phyloP scores from a whole-genome alignment of 768 basidiomycete genomes.

The Paxillus involutus region DNA sequence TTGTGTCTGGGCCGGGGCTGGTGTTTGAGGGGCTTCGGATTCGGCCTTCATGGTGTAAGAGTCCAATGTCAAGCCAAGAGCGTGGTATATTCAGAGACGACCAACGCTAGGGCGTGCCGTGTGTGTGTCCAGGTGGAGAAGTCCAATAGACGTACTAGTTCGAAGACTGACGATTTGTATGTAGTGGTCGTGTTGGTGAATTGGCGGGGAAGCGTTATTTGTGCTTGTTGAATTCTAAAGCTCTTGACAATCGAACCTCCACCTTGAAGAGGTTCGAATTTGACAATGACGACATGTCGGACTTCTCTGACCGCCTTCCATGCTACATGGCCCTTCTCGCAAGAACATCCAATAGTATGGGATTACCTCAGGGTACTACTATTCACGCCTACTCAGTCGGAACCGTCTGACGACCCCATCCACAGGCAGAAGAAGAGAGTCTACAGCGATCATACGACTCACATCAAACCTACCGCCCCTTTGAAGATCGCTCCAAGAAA shows the following conservation, averaged over 20 bases:
- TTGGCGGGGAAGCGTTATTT: constrained; percentile 15
- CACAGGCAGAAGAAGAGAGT: constrained; percentile 85
- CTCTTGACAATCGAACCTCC: neutral
- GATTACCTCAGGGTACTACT: constrained; percentile 63
- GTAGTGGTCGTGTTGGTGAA: neutral
- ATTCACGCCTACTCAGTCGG: neutral
- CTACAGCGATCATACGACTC: constrained; percentile 66
- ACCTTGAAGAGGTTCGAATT: too few relatives aligned
- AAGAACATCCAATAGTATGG: too few relatives aligned
- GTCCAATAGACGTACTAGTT: too few relatives aligned
- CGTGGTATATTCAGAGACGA: too few relatives aligned
- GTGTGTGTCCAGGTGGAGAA: too few relatives aligned
- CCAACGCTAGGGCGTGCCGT: too few relatives aligned
- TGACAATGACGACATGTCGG: too few relatives aligned
- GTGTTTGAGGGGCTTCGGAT: constrained; percentile 33
- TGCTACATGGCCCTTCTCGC: too few relatives aligned
- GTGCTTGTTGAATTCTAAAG: constrained; percentile 21
- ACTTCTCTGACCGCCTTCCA: too few relatives aligned
- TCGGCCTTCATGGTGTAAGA: constrained; percentile 42
- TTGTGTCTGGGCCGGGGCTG: constrained; percentile 32
- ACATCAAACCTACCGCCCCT: constrained; percentile 61
- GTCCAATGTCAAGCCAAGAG: neutral
- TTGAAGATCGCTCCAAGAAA: constrained; percentile 78
- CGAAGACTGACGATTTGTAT: neutral
- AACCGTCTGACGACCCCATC: neutral